phyloP scores from a whole-genome alignment of 106 monocot genomes.

The Vanilla planifolia region DNA sequence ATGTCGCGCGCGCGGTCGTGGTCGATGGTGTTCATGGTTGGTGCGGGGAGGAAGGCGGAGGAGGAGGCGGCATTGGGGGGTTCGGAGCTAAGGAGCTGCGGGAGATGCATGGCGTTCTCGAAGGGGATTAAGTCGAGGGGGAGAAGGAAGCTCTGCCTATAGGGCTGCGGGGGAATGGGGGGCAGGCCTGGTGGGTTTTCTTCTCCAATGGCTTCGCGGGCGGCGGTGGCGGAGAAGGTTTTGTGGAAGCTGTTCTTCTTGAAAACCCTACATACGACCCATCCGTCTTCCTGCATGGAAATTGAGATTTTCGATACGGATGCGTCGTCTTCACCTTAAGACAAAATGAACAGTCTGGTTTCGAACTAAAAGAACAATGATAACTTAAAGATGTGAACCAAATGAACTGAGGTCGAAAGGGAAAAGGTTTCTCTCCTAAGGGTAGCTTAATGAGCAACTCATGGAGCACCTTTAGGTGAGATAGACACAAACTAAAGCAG shows the following conservation, averaged over 20 bases:
- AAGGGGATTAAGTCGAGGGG: constrained; percentile 41
- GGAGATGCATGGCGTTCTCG: constrained; percentile 57
- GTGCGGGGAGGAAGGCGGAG: constrained; percentile 6
- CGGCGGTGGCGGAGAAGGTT: constrained; percentile 10
- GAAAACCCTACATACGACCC: constrained; percentile 61
- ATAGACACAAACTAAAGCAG: too few species aligned
- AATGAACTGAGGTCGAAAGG: too few species aligned
- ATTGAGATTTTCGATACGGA: too few species aligned
- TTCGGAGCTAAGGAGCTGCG: constrained; percentile 72
- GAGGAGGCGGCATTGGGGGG: too few species aligned
- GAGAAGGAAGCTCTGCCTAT: constrained; percentile 11
- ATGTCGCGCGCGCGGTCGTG: too few species aligned
- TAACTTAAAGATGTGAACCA: too few species aligned
- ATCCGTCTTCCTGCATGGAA: constrained; percentile 61
- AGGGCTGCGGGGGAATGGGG: not conserved
- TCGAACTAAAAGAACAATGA: too few species aligned
- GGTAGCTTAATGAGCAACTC: too few species aligned
- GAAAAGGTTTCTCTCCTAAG: too few species aligned
- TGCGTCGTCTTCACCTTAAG: too few species aligned
- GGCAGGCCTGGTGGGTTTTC: not conserved
- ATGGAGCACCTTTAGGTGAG: too few species aligned
- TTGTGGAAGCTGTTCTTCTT: constrained; percentile 56
- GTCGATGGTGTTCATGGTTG: constrained; percentile 35
- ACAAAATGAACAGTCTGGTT: too few species aligned
- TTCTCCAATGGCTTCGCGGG: constrained; percentile 1